Base-by-base conservation (phyloP, 345 rosid species). In the Eucalyptus polyanthemos region DNA sequence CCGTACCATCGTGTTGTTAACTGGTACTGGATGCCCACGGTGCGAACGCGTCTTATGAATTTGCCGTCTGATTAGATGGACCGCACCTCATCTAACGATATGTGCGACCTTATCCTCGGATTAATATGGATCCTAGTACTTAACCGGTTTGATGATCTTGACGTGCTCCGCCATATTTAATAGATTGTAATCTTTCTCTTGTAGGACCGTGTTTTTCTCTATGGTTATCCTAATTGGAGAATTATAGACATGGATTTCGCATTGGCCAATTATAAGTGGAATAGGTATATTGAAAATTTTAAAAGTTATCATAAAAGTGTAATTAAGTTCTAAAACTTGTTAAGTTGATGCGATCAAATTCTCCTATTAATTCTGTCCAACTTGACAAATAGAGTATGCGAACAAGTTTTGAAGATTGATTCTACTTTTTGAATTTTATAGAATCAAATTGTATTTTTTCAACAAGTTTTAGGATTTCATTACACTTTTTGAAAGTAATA, bases 261-360 rank as follows among this genome's bases (percentile, higher is more conserved):
- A 56, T 56, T 56, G 29, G 6, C 29, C 29, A 24, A 56, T 56
- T 56, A 9, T 22, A 56, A 56, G 27, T 56, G 5, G 0, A 7
- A 53, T 8, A 53, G 5, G 25, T 21, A 53, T 21, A 53, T 0
- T 53, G 5, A 53, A 53, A 53, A 21, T 21, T 53, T 53, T 53
- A 19, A 19, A 53, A 53, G 2, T 53, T 53, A 53, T 53, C 11
- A 53, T 53, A 8, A 53, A 21, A 53, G 5, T 53, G 11, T 53
- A 21, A 53, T 53, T 21, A 53, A 53, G 0, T 53, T 53, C 0
- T 53, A 8, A 53, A 53, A 56, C 0, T 24, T 56, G 0, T 56
- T 0, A 24, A 24, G 29, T 24, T 11, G 29, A 24, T 56, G 14
- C 2, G 6, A 56, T 56, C 12, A 22, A 56, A 24, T 56, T 6